Evolutionary conservation across 208 protist genomes (phyloP), one percentile per base, ranked within the genome.

Genomic region (Sergeia podlipaevii): DNA sequence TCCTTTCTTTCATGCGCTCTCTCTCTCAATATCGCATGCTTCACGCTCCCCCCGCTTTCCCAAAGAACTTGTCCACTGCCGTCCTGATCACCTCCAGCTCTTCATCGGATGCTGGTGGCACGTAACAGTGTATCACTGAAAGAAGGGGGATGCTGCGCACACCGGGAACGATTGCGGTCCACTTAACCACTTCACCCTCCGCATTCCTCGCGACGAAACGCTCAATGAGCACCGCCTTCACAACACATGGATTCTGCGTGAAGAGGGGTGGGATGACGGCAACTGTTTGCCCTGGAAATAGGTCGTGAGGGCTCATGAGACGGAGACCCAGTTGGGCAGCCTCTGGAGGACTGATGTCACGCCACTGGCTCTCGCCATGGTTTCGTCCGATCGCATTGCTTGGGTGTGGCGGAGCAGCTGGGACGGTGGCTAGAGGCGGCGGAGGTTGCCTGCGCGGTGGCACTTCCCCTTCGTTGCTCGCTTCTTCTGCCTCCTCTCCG

Each of bases 41-140:
- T 41, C n/a, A 49, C 51, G 24, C 36, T 18, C 44, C n/a, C 23
- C 42, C 21, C 28, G 3, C 28, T 4, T 13, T 48, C 23, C 49
- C 41, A 58, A 88, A 92, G 53, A 88, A 87, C 4, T 56, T 64
- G 61, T 91, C 84, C n/a, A 91, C 70, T 5, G 55, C 67, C 5
- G 63, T 55, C 2, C 65, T 60, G 1, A 60, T 76, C 26, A 43
- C 67, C 8, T 69, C 69, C 2, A 70, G 42, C n/a, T 48, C 64
- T 4, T 71, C 45, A 26, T 50, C 54, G 18, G 44, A 57, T 8
- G 33, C 20, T 0, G 81, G 80, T 1, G 70, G 37, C 38, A 68
- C 69, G 38, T 85, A 92, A 64, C 80, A 91, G 7, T 64, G 47
- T 7, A 48, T 34, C 6, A 89, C 70, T 36, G 65, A 69, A 20